Percentiles rank a stretch among this genome's conserved stretches.
Conservation (phyloP, 2,329 filamentous ascomycete species). For the Tolypocladium pustulatum region DNA sequence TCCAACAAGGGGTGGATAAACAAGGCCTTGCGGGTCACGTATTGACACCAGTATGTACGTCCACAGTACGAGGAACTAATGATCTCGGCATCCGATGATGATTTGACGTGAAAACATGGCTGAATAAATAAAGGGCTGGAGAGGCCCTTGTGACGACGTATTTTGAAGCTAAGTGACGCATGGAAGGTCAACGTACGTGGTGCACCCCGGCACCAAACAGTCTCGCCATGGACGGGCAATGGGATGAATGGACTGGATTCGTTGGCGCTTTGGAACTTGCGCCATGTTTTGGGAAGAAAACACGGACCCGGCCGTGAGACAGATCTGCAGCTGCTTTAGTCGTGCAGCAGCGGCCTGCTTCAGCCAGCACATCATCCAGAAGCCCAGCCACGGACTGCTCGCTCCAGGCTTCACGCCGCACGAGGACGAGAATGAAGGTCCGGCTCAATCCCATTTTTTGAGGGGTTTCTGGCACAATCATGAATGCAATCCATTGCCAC, state of each 20-base stretch:
- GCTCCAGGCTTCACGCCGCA: neutral
- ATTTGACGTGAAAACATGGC: neutral
- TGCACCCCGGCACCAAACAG: neutral
- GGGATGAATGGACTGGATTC: neutral
- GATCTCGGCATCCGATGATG: neutral
- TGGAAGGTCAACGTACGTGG: neutral
- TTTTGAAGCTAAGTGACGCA: neutral
- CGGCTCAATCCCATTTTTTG: neutral
- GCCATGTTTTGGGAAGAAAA: neutral
- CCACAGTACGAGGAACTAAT: neutral
- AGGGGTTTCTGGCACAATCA: neutral
- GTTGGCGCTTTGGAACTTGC: neutral
- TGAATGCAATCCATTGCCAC: neutral
- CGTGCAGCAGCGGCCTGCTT: neutral
- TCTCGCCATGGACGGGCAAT: neutral
- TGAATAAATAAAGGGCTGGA: neutral
- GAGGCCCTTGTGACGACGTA: neutral
- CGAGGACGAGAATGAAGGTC: neutral
- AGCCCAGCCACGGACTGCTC: neutral
- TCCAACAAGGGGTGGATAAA: neutral
- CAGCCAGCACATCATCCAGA: neutral
- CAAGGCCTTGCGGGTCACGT: neutral
- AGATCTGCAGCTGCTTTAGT: neutral
- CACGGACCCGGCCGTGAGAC: neutral
- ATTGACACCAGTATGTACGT: no score